Evolutionary conservation across 495 filamentous ascomycete genomes (phyloP), one percentile per base, ranked within the genome.

Genomic region (Talaromyces trachyspermus): DNA sequence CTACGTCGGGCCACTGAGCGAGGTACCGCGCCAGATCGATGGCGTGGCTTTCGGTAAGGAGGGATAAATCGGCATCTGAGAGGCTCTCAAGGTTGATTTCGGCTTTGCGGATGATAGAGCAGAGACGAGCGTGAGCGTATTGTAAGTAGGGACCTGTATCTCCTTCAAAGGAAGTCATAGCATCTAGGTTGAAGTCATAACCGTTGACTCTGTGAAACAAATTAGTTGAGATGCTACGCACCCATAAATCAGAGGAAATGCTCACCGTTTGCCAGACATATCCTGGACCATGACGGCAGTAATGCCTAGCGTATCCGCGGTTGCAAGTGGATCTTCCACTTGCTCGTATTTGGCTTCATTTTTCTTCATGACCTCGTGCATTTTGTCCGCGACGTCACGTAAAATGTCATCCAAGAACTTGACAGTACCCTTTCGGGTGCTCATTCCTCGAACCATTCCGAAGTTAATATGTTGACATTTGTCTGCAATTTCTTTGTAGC

Each of bases 391-490:
- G 29, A 81, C 78, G 51, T 83, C 74, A 32, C 67, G 58, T 42
- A 88, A 64, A 42, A 85, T 83, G 57, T 85, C 80, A 48, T 82
- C 80, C 48, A 87, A 65, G 60, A 84, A 83, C 60, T 84, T 83
- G 7, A 80, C 83, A 6, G 79, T 84, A 46, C 83, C 83, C 64
- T 80, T 80, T 33, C 80, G 66, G 12, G 80, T 85, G 49, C 76
- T 79, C 80, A 86, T 84, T 45, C 81, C 81, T 36, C 75, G 69
- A 37, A 84, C 81, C 76, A 85, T 84, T 55, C 81, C 83, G 56
- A 88, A 88, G 62, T 78, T 82, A 61, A 88, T 75, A 60, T 86
- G 81, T 62, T 84, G 71, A 63, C 81, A 83, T 50, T 73, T 77
- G 22, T 68, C 68, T 23, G 76, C 69, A 25, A 83, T 60, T 20